Percentiles rank a stretch among this genome's conserved stretches.
Conservation (phyloP, 1,284 basidiomycete species). For the Apiotrichum gracile region DNA sequence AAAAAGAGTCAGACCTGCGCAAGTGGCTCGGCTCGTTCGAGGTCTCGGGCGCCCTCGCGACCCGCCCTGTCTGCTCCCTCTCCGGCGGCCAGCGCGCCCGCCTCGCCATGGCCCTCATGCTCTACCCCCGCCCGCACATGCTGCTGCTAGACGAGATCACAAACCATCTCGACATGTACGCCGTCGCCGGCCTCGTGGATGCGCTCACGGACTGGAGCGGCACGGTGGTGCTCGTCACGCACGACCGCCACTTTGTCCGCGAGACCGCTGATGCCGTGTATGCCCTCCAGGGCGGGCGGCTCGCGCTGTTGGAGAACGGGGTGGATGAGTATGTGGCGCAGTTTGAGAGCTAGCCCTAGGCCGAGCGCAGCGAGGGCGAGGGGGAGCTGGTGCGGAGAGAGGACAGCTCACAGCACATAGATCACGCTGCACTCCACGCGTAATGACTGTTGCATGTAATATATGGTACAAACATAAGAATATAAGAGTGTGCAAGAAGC, state of each 20-base stretch:
- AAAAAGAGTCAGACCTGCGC: slow-evolving; percentile 50
- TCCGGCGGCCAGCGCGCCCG: slow-evolving; percentile 52
- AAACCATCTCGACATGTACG: slow-evolving; percentile 64
- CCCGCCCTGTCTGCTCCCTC: slow-evolving; percentile 11
- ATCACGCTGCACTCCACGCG: background rate
- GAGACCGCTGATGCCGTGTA: slow-evolving; percentile 16
- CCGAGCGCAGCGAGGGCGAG: no score
- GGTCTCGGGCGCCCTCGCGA: slow-evolving; percentile 51
- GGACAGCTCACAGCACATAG: background rate
- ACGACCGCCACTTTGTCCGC: slow-evolving; percentile 53
- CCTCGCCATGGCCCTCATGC: slow-evolving; percentile 38
- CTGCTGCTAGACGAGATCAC: slow-evolving; percentile 62
- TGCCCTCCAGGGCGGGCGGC: slow-evolving; percentile 9
- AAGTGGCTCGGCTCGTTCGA: slow-evolving; percentile 54
- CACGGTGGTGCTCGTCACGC: slow-evolving; percentile 60
- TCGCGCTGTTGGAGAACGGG: slow-evolving; percentile 11
- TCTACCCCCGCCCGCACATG: slow-evolving; percentile 37
- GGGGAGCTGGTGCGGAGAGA: no score
- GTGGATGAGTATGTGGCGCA: slow-evolving; percentile 15
- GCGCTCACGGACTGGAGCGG: slow-evolving; percentile 57
- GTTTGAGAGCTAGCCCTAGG: background rate
- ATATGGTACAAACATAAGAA: no score
- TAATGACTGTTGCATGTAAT: no score
- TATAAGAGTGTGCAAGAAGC: no score
- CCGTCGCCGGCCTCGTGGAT: slow-evolving; percentile 57